Evolutionary conservation across 1,139 yeast species (phyloP), one percentile per base, ranked within the genome.

Genomic region (Debaryomyces sp.): DNA sequence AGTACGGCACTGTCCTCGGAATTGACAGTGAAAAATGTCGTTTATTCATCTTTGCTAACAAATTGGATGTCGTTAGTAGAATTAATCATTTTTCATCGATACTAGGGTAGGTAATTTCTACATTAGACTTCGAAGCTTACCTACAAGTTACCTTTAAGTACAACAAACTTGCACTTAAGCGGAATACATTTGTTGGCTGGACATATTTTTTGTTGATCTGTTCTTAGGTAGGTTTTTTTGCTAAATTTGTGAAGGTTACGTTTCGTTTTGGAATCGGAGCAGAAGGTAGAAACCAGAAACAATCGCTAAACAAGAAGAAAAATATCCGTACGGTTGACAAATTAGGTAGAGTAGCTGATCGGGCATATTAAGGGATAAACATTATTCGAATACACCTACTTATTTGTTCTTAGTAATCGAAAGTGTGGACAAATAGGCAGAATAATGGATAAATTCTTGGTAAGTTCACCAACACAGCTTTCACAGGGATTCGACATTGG

Each of bases 381-480:
- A 10, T 34, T 9, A 18, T 6, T 18, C 12, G 37, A 21, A 32
- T 7, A 6, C 12, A 32, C 17, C 8, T 34, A 18, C 8, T 18
- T 54, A 55, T 41, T 46, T 47, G 32, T 44, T 41, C 49, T 44
- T 6, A 50, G 23, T 5, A 50, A 47, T n/a, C 35, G 41, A 18
- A 48, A 40, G 47, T 41, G 24, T 21, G 24, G 37, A 34, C 37
- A n/a, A 34, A 34, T 18, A 17, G 37, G 13, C n/a, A 21, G 15
- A 23, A 51, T 33, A 17, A 75, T 75, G 80, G 80, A 75, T 50
- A 73, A 74, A 54, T 74, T 66, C 56, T 67, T 75, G 46, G 67
- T 75, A 73, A 73, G 79, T 61, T 73, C 78, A 35, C 80, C 80
- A 18, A 63, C 73, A 33, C 75, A 64, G 61, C 62, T 67, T 55